Base-by-base conservation (phyloP, 2,329 filamentous ascomycete genomes). In the Hypoxylon sp. region DNA sequence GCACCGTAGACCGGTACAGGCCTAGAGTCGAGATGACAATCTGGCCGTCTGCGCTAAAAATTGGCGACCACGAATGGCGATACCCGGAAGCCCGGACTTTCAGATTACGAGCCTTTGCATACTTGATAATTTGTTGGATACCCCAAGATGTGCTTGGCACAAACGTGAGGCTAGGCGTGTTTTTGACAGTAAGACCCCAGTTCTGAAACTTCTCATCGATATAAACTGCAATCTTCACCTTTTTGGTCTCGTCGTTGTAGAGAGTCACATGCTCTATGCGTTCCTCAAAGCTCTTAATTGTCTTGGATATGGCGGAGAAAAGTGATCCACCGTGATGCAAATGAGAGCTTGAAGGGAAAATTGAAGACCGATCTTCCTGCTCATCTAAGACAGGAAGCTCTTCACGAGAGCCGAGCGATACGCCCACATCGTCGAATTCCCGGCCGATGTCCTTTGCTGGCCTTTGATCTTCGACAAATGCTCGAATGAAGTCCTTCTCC, bases 1-100 rank as follows among this genome's bases (percentile, higher is more conserved):
- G 63, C 5, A 74, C 75, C 1, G 78, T 79, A 3, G 79, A 81
- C 36, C 76, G 72, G 23, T 79, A 64, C 6, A 83, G 65, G 52
- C 78, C 78, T n/a, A 83, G 71, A 14, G 83, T 75, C 0, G 81
- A 83, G 43, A 84, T 79, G 46, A 83, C 70, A 14, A 84, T 77
- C 51, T 83, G 76, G 25, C 78, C 80, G 23, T 79, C 74, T 63
- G 80, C 73, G 1, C 79, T 78, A 64, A 82, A 84, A 19, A 82
- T 78, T 5, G 78, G 73, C 4, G 78, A 75, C 81, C 82, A 83
- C 5, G 79, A 82, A 65, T 84, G 82, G 60, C 82, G 76, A 61
- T 82, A 84, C 0, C 82, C 82, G 2, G 77, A 76, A 36, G 79
- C 81, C 30, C 82, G 76, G 14, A 84, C 79, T 4, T 80, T 75